Base-by-base conservation (phyloP, 306 rosid genomes). In the Arachis hypogaea region DNA sequence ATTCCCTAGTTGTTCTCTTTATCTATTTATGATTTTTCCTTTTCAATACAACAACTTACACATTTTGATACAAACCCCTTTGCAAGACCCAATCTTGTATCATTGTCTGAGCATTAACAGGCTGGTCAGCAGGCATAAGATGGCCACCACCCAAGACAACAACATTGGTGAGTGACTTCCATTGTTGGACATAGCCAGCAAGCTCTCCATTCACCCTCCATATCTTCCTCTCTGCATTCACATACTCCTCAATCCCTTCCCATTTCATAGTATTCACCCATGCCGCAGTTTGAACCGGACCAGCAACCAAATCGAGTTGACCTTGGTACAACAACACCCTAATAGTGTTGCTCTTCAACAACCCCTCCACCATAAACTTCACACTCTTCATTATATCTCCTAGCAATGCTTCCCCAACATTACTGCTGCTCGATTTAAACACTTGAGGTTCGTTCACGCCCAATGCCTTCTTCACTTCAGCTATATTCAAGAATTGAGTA, bases 371-470 rank as follows among this genome's bases (percentile, higher is more conserved):
- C 87, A 81, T 88, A 10, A 65, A 80, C 30, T 87, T 93, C 36
- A 83, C 89, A 73, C 96, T 93, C 77, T 93, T 93, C 98, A 90
- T 93, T 64, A 88, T 88, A 79, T 90, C 96, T 1, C 75, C 85
- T 0, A 49, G 40, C 74, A 93, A 57, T 8, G 28, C 69, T 10
- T 9, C 81, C 29, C 76, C 82, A 30, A 93, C 97, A 9, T 68
- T 0, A 10, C 78, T 83, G 40, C 91, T 88, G 41, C 97, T 88
- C 4, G 4, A 14, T 65, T 85, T 86, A 16, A 77, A 90, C 29
- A 75, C 88, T 8, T 72, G 2, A 0, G 82, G 74, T 4, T 77
- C 86, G 1, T 83, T 81, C 36, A 63, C 92, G 38, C 90, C 90
- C 14, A 14, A 14, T 14, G 14, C 14, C 14, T 14, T 14, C 14